These are phyloP conservation scores for Yamadazyma pseudoaaseri DNA, from an alignment of 1,139 yeast species.

Conservation along the genomic window DNA sequence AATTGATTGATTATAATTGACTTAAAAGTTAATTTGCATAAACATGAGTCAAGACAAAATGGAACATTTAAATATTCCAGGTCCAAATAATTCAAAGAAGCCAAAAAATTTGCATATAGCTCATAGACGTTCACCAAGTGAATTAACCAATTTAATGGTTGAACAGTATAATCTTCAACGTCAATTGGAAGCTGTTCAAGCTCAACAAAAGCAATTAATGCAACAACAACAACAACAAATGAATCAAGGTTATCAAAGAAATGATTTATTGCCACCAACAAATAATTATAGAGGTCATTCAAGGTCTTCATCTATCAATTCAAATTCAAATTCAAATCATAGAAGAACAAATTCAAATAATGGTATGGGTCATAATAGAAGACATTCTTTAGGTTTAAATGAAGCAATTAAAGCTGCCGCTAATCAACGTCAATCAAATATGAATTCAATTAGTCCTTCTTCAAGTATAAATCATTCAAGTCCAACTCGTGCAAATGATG, in stretches of 20 bases:
- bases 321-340: slow-evolving; percentile 17
- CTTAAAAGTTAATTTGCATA: background rate
- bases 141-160: slow-evolving; percentile 89
- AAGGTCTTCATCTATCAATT: slow-evolving; percentile 28
- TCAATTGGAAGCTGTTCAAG: slow-evolving; percentile 87
- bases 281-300: slow-evolving; percentile 31
- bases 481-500: slow-evolving; percentile 16
- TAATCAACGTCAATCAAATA: slow-evolving; percentile 61
- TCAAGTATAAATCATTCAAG: slow-evolving; percentile 15
- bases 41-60: slow-evolving; percentile 2
- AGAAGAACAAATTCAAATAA: slow-evolving; percentile 36
- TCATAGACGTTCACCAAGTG: slow-evolving; percentile 91
- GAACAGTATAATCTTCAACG: slow-evolving; percentile 92
- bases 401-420: slow-evolving; percentile 99
- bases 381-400: slow-evolving; percentile 88
- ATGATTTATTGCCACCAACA: slow-evolving; percentile 30
- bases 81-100: slow-evolving; percentile 7
- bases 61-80: slow-evolving; percentile 12
- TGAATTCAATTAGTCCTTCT: slow-evolving; percentile 38
- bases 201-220: slow-evolving; percentile 84
- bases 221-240: slow-evolving; percentile 61
- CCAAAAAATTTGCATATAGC: slow-evolving; percentile 71
- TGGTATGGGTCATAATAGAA: slow-evolving; percentile 70
- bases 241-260: slow-evolving; percentile 13
- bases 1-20: background rate